Evolutionary conservation across 1,284 basidiomycete species (phyloP), one percentile per base, ranked within the genome.

Genomic region (Hortiboletus rubellus): DNA sequence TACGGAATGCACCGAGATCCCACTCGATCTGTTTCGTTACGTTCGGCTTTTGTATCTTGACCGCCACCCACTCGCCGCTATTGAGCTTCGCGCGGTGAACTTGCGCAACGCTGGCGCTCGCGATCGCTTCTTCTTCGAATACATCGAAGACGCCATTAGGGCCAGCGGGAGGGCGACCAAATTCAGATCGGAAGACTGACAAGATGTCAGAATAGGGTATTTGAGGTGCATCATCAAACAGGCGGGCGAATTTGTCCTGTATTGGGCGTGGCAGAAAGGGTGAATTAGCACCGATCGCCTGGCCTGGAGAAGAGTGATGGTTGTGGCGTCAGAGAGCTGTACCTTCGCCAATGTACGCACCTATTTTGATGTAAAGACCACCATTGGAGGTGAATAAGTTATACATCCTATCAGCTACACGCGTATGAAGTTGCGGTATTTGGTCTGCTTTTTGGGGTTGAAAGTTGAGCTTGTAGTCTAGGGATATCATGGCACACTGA

Each of bases 31-130:
- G 94, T 65, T 84, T 91, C 51, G 78, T 80, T 17, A 96, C 92
- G 33, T 86, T 89, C 1, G 92, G 93, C 65, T 94, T 95, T 75
- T 96, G 92, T n/a, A 94, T 79, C 74, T 96, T 96, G 61, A 96
- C 93, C 0, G 93, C 94, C 2, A 96, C 93, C 80, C 86, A 82
- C 61, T 81, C 75, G 67, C 79, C 77, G 38, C 77, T 76, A 61
- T 79, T 83, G 34, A 93, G 72, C 46, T 81, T 83, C 3, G 94
- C 94, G 40, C 82, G 80, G 68, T 96, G 94, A 0, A 96, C 94
- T 69, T 96, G 94, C 0, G 94, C 94, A 48, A 96, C 88, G 61
- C 89, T 93, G 1, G 94, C 94, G 59, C 89, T 92, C 0, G 94
- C 94, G 1, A 91, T 75, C 0, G 93, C 86, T 6, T 80, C 69